These are phyloP conservation scores for Zostera marina DNA, from an alignment of 116 monocot genomes.

Conservation along the genomic window DNA sequence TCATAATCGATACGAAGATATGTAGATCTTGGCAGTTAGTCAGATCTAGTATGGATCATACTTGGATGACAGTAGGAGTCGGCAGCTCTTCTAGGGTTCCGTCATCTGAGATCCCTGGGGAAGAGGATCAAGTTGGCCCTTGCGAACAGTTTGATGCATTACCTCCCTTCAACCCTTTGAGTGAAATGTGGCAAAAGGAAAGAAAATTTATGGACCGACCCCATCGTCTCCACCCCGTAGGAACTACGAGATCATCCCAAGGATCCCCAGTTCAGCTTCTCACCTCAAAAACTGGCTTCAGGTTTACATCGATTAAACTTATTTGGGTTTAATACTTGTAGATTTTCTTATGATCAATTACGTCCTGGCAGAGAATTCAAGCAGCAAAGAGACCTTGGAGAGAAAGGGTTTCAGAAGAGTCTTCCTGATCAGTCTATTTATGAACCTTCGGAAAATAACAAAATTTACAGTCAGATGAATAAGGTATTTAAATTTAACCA, in stretches of 20 bases:
- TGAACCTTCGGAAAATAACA: constrained; percentile 21
- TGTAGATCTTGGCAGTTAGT: constrained; percentile 27
- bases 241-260: too few relatives aligned
- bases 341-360: constrained; percentile 9
- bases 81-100: too few relatives aligned
- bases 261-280: constrained; percentile 86
- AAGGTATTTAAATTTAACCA: constrained; percentile 3
- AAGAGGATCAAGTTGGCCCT: neutral
- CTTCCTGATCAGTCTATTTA: constrained; percentile 32
- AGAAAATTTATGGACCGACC: too few relatives aligned
- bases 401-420: constrained; percentile 33
- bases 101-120: neutral
- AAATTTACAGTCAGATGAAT: constrained; percentile 6
- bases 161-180: too few relatives aligned
- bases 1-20: constrained; percentile 1
- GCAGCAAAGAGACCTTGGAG: constrained; percentile 65
- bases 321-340: neutral
- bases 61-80: too few relatives aligned
- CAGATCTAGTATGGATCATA: too few relatives aligned
- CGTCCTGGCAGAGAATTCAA: constrained; percentile 80
- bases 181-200: too few relatives aligned
- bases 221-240: too few relatives aligned
- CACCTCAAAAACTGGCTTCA: constrained; percentile 99
- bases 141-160: too few relatives aligned
- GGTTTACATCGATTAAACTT: constrained; percentile 23